Evolutionary conservation across 2,329 filamentous ascomycete species (phyloP), one percentile per base, ranked within the genome.

Genomic region (Cercospora canescens): DNA sequence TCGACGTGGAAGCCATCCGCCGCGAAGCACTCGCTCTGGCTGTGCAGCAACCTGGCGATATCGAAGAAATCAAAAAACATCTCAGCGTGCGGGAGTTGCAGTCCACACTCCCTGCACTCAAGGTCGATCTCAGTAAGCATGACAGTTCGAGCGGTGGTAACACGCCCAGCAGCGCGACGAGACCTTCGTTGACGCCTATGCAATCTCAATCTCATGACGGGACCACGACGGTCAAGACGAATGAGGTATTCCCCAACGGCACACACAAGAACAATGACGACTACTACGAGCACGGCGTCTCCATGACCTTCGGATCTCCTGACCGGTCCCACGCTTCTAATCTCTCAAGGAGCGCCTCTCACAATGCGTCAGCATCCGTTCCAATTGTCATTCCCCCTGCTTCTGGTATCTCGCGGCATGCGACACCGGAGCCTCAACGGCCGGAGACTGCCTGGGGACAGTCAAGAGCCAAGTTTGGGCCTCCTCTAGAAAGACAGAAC

Each of bases 1-100:
- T 99, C 74, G 95, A 99, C 74, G 88, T 99, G 55, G 95, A 99
- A 73, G 95, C 95, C 12, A 98, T 99, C 70, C 87, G 92, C 57
- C 76, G 73, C 30, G 83, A 85, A 70, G 81, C 82, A 14, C 89
- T 92, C 9, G 92, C 96, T 74, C 82, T 99, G 35, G 92, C 92
- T 30, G 87, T 87, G 57, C 91, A 94, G 68, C 84, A 85, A 56
- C 83, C 84, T 50, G 85, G 87, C 26, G 85, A 89, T 77, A 88
- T 96, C 70, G 90, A 88, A 75, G 92, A 98, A 79, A 87, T 97
- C 69, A 88, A 95, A 79, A 93, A 91, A 48, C 74, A 77, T 67
- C 66, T 77, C 55, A 69, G 66, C 35, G 70, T 77, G 28, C 68
- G 72, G 9, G 92, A 98, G 80, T 87, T 97, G 66, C 87, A 95